phyloP scores from a whole-genome alignment of 2,329 filamentous ascomycete species.

The Diaporthe sp. region DNA sequence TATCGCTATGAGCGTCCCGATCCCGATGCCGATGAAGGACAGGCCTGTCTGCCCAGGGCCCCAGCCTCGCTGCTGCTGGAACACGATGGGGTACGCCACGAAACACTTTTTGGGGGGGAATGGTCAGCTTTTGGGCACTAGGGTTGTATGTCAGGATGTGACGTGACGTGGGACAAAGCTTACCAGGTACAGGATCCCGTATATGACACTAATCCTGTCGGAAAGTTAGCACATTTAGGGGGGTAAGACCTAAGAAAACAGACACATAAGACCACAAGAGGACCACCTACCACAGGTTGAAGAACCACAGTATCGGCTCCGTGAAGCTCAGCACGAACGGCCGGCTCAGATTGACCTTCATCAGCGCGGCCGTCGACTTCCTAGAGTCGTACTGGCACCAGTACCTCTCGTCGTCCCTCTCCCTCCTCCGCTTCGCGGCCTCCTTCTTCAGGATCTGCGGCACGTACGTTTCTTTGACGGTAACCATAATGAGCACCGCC shows the following conservation, averaged over 20 bases:
- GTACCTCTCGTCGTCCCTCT: conserved; percentile 78
- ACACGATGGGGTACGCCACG: conserved; percentile 90
- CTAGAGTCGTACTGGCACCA: conserved; percentile 84
- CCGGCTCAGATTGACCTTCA: conserved; percentile 82
- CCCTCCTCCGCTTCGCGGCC: conserved; percentile 73
- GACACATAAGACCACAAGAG: neutral
- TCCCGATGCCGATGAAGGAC: conserved; percentile 80
- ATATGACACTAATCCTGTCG: conserved; percentile 81
- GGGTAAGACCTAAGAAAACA: neutral
- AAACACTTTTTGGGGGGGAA: conserved; percentile 68
- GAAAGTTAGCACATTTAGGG: neutral
- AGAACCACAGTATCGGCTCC: conserved; percentile 84
- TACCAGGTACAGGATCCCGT: conserved; percentile 74
- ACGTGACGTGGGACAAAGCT: conserved; percentile 1
- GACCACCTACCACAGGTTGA: conserved; percentile 71
- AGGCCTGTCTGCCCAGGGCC: conserved; percentile 79
- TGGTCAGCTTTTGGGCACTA: neutral
- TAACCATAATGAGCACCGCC: conserved; percentile 69
- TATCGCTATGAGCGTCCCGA: conserved; percentile 74
- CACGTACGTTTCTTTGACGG: conserved; percentile 82
- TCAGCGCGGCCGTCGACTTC: conserved; percentile 71
- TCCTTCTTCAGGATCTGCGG: conserved; percentile 78
- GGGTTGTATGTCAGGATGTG: no score
- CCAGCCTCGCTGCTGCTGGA: conserved; percentile 82
- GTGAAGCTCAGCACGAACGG: conserved; percentile 83